Percentiles rank a stretch among this genome's conserved stretches.
Evolutionary conservation across 2,329 filamentous ascomycete species (phyloP).

Genomic region (Beauveria sp.): DNA sequence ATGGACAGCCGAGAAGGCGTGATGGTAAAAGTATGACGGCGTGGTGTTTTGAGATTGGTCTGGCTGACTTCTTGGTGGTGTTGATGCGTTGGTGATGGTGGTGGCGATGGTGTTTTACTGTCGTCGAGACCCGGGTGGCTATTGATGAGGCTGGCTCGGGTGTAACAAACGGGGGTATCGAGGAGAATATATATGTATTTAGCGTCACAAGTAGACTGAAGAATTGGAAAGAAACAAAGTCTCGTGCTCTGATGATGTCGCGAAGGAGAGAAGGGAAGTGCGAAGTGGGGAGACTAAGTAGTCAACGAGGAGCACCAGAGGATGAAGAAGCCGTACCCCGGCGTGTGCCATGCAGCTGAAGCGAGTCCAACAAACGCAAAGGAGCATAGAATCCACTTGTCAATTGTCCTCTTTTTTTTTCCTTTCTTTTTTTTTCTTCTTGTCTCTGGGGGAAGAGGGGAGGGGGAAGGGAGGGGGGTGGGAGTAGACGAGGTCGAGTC

Average conservation of each 20-base stretch:
- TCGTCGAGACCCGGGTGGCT: neutral
- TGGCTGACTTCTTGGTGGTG: neutral
- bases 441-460: neutral
- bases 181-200: neutral
- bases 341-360: constrained; percentile 7
- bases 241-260: neutral
- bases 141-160: neutral
- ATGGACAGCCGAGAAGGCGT: too few species aligned
- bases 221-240: neutral
- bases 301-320: neutral
- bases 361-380: neutral
- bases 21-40: too few species aligned
- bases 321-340: neutral
- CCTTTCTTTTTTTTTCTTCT: neutral
- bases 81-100: neutral
- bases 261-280: constrained; percentile 1
- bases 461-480: neutral
- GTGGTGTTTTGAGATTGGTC: too few species aligned
- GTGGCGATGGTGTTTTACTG: neutral
- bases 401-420: neutral
- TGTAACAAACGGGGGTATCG: neutral
- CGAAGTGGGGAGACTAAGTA: constrained; percentile 10
- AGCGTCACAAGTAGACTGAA: too few species aligned
- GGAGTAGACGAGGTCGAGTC: neutral
- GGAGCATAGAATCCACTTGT: neutral